phyloP scores from a whole-genome alignment of 352 stramenopile genomes.

The Globisporangium nodosum region DNA sequence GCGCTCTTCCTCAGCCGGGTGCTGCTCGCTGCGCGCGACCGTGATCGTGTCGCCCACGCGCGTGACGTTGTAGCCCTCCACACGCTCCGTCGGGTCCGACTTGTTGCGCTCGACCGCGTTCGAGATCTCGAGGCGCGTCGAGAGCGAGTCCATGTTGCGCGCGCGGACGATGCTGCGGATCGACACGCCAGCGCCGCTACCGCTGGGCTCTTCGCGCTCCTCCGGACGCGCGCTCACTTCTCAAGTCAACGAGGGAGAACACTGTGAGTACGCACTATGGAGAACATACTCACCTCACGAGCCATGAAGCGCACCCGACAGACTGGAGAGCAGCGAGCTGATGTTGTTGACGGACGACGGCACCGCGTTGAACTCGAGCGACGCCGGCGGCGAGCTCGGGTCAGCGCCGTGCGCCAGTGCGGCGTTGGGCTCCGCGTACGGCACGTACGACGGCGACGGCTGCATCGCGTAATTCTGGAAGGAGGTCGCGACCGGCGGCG shows the following conservation, averaged over 20 bases:
- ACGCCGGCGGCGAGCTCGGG: conserved; percentile 33
- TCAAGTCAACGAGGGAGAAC: background rate
- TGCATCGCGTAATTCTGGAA: conserved; percentile 14
- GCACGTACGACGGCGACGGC: conserved; percentile 19
- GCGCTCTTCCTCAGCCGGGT: conserved; percentile 48
- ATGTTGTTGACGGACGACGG: conserved; percentile 35
- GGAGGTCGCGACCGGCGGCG: conserved; percentile 14
- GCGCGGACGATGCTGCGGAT: conserved; percentile 44
- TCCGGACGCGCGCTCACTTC: conserved; percentile 31
- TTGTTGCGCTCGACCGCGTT: conserved; percentile 63
- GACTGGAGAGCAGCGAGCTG: conserved; percentile 55
- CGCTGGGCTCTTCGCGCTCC: conserved; percentile 55
- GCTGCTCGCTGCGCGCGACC: conserved; percentile 58
- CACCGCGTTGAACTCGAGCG: conserved; percentile 34
- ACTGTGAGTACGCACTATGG: background rate
- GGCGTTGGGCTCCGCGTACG: conserved; percentile 3
- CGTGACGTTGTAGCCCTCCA: conserved; percentile 73
- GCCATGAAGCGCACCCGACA: conserved; percentile 27
- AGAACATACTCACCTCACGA: background rate
- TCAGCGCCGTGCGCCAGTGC: background rate
- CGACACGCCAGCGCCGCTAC: conserved; percentile 48
- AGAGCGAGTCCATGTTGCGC: conserved; percentile 74
- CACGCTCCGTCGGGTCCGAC: conserved; percentile 35
- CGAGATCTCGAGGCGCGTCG: conserved; percentile 67
- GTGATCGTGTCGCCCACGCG: conserved; percentile 67